Base-by-base conservation (phyloP, 2,329 filamentous ascomycete species). In the Rutstroemia sp. region DNA sequence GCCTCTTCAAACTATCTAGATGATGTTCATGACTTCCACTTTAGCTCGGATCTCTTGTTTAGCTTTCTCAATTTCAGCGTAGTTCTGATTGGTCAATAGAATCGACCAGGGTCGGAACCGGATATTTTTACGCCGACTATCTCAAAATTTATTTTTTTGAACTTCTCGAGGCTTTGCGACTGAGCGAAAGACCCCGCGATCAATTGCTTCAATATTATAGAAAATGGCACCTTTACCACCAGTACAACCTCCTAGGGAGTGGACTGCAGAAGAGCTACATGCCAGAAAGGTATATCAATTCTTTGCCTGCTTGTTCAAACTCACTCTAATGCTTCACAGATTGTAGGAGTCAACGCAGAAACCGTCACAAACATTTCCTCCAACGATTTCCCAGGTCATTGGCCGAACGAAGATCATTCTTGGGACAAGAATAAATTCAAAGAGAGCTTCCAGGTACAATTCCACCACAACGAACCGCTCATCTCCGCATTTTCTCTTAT, bases 341-440 rank as follows among this genome's bases (percentile, higher is more conserved):
- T 89, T 65, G 86, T 99, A 68, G 84, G 86, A 65, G 85, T 99
- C 74, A 89, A 94, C 72, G 78, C 84, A 64, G 94, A 99, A 74
- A 96, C 89, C 21, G 88, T 99, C 68, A 88, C 87, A 64, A 84
- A 97, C 75, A 88, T 92, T 65, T 81, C 86, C 60, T 94, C 91
- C 48, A 95, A 86, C 66, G 92, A 97, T 70, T 96, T 92, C 71
- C 95, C 95, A 16, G 87, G 88, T 63, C 90, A 96, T 72, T 94
- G 86, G 76, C 87, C 89, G 3, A 89, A 89, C 65, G 94, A 97
- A 75, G 88, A 95, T 73, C 80, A 90, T 68, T 78, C 81, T 51
- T 96, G 91, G 86, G 80, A 87, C 58, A 75, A 91, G 52, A 78
- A 88, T 1, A 78, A 82, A 60, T 96, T 96, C 74, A 79, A 76